Percentiles rank a stretch among this genome's conserved stretches.
phyloP scores from a whole-genome alignment of 202 grass and related monocot species.

The Eragrostis tef region DNA sequence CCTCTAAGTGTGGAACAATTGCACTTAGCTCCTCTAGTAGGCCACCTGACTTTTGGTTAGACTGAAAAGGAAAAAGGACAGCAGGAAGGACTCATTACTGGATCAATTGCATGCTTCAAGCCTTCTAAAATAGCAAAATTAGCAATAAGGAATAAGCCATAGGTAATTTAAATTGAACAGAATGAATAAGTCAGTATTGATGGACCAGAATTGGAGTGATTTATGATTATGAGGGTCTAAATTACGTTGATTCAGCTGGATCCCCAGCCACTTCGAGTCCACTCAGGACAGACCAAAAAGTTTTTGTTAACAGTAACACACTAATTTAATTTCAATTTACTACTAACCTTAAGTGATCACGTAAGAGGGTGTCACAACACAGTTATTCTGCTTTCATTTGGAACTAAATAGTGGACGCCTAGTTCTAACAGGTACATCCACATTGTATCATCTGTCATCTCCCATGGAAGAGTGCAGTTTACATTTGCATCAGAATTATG shows the following conservation, averaged over 20 bases:
- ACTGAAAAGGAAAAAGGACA: conserved; percentile 3
- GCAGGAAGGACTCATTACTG: conserved; percentile 17
- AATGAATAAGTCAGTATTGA: not conserved
- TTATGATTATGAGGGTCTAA: not conserved
- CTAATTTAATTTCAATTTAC: not conserved
- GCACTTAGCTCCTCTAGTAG: conserved; percentile 58
- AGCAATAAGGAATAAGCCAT: not conserved
- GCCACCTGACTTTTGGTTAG: conserved; percentile 47
- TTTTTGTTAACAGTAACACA: not conserved
- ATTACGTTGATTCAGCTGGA: not conserved
- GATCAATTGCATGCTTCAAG: not conserved
- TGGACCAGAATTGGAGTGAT: not conserved
- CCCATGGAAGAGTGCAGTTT: no score
- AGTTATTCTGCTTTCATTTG: not conserved
- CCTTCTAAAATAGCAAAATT: not conserved
- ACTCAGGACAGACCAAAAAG: not conserved
- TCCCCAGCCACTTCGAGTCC: not conserved
- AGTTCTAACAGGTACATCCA: not conserved
- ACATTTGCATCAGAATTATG: no score
- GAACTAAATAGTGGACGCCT: not conserved
- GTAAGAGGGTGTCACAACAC: not conserved
- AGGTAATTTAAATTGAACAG: not conserved
- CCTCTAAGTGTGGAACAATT: conserved; percentile 57
- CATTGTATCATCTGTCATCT: no score
- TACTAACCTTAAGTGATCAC: not conserved